Evolutionary conservation across 2,329 filamentous ascomycete species (phyloP).

Genomic region (Aspergillus quadricinctus): DNA sequence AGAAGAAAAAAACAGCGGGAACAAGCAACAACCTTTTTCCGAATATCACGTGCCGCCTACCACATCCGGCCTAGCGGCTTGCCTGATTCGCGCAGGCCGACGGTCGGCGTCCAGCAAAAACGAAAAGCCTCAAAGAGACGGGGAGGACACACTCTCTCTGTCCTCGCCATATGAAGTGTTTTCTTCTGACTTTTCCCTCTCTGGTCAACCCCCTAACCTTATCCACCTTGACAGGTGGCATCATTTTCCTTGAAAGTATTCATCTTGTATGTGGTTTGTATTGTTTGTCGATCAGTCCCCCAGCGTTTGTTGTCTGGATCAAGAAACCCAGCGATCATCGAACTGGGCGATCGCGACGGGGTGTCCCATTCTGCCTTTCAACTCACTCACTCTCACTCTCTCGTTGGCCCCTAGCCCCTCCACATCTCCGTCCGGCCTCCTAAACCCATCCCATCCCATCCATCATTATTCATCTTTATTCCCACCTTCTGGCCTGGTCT

Average conservation of each 20-base stretch:
- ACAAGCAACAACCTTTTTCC: conserved; percentile 10
- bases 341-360: conserved; percentile 19
- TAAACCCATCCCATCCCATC: conserved; percentile 1
- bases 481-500: conserved; percentile 8
- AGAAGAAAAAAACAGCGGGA: conserved; percentile 8
- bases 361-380: conserved; percentile 7
- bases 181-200: neutral
- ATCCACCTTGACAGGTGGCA: neutral
- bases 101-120: conserved; percentile 3
- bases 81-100: conserved; percentile 3
- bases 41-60: conserved; percentile 8
- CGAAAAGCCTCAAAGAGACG: conserved; percentile 7
- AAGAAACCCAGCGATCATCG: conserved; percentile 11
- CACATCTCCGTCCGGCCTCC: conserved; percentile 27
- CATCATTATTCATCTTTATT: conserved; percentile 11
- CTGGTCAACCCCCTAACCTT: neutral
- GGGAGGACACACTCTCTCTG: no score
- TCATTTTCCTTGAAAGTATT: neutral
- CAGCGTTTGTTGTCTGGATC: neutral
- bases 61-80: conserved; percentile 11
- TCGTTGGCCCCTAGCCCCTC: conserved; percentile 30
- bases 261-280: neutral
- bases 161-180: neutral
- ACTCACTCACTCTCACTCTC: conserved; percentile 6
- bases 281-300: neutral